Conservation (phyloP, 2,329 filamentous ascomycete species). For the Cladosporium colombiae region DNA sequence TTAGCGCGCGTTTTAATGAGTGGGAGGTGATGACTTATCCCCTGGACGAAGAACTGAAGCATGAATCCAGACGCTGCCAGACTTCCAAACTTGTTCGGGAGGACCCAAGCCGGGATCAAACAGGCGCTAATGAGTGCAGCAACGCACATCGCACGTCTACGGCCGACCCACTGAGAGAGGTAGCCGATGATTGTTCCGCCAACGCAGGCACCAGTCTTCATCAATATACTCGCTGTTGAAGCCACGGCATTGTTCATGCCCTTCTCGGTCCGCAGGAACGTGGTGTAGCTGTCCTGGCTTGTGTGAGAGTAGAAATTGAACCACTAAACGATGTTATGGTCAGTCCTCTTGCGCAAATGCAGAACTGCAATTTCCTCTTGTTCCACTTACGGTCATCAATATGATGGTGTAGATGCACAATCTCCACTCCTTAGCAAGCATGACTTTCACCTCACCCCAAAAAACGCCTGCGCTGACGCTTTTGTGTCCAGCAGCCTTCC, state of each 20-base stretch:
- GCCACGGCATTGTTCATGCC: constrained; percentile 64
- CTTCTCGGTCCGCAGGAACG: constrained; percentile 75
- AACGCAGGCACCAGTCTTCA: constrained; percentile 44
- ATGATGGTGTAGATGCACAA: constrained; percentile 76
- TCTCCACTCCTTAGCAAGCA: constrained; percentile 71
- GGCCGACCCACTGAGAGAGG: constrained; percentile 72
- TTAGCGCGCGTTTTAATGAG: background rate
- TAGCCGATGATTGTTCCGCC: constrained; percentile 61
- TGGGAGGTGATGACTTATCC: constrained; percentile 29
- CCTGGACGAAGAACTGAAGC: constrained; percentile 68
- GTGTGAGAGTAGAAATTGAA: constrained; percentile 75
- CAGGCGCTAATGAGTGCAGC: constrained; percentile 61
- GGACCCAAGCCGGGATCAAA: constrained; percentile 70
- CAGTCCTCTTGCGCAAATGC: background rate
- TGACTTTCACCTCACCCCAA: constrained; percentile 67
- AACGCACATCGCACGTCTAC: constrained; percentile 66
- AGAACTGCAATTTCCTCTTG: background rate
- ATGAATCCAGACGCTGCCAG: constrained; percentile 68
- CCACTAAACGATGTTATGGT: constrained; percentile 33
- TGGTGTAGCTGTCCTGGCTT: constrained; percentile 78
- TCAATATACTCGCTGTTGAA: constrained; percentile 74
- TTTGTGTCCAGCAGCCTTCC: constrained; percentile 61
- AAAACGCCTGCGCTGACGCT: constrained; percentile 53
- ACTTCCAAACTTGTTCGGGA: constrained; percentile 59
- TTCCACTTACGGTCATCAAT: constrained; percentile 61